A percentile compares a stretch with the other conserved stretches of the same genome.
Evolutionary conservation across 2,329 filamentous ascomycete species (phyloP).

Genomic region (Ophiostoma australiae): DNA sequence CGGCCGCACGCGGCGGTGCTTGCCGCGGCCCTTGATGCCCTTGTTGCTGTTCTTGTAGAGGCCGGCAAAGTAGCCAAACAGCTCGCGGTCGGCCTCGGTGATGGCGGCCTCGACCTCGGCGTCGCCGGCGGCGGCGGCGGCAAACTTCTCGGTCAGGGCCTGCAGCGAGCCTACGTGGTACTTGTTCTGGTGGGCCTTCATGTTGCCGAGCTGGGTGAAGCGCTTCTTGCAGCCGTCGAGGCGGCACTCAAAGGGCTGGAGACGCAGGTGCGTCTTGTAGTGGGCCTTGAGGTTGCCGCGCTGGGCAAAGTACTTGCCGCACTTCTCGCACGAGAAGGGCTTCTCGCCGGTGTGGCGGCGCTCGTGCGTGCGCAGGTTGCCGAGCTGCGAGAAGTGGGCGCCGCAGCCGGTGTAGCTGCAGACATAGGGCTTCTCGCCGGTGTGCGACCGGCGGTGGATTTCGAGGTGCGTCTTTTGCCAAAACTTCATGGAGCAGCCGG

Average conservation of each 20-base stretch:
- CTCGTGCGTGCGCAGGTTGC: constrained; percentile 89
- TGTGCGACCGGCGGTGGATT: constrained; percentile 84
- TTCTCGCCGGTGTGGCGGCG: constrained; percentile 82
- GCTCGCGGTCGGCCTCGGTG: constrained; percentile 55
- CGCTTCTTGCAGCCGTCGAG: constrained; percentile 80
- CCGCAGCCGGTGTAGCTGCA: constrained; percentile 48
- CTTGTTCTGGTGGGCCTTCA: constrained; percentile 94
- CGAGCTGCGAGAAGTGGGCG: constrained; percentile 79
- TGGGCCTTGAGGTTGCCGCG: constrained; percentile 81
- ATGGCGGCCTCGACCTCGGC: constrained; percentile 50
- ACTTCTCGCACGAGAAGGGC: constrained; percentile 73
- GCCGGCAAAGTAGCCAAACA: constrained; percentile 74
- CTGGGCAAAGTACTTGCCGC: constrained; percentile 78
- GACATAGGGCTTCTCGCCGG: constrained; percentile 85
- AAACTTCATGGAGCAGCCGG: constrained; percentile 75
- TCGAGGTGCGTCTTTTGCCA: constrained; percentile 89
- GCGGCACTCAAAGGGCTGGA: constrained; percentile 75
- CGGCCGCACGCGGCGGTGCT: constrained; percentile 62
- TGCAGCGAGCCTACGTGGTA: constrained; percentile 76
- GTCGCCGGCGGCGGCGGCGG: constrained; percentile 55
- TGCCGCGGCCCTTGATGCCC: constrained; percentile 93
- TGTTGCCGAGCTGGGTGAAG: constrained; percentile 85
- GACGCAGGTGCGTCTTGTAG: constrained; percentile 69
- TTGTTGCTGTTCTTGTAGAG: constrained; percentile 99
- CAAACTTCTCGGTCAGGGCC: constrained; percentile 65